These are phyloP conservation scores for Saccharomyces paradoxus DNA, from an alignment of 805 yeast genomes.

Conservation along the genomic window DNA sequence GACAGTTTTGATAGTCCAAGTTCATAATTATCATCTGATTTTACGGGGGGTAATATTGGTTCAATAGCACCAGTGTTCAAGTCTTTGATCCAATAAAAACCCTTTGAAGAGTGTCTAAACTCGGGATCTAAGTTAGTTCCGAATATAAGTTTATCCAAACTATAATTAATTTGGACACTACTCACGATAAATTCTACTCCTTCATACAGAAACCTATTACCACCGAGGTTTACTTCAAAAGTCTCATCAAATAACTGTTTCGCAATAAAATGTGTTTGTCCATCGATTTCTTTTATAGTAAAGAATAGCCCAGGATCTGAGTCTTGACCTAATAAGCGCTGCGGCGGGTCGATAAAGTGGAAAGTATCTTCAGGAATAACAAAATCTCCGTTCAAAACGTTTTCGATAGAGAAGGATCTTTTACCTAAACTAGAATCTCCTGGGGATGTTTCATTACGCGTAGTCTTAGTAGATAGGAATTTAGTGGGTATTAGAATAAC, in stretches of 20 bases:
- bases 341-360: conserved; percentile 23
- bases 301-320: conserved; percentile 41
- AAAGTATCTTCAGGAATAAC: conserved; percentile 15
- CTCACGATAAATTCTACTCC: conserved; percentile 36
- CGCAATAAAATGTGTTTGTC: conserved; percentile 16
- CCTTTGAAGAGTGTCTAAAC: conserved; percentile 65
- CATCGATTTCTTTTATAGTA: conserved; percentile 11
- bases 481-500: background rate
- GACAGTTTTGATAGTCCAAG: conserved; percentile 22
- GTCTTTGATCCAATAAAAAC: conserved; percentile 56
- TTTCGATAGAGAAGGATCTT: conserved; percentile 15
- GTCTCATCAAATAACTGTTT: conserved; percentile 27
- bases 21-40: conserved; percentile 5
- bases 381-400: conserved; percentile 23
- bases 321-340: conserved; percentile 13
- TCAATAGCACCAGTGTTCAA: conserved; percentile 30
- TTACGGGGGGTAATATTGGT: conserved; percentile 23
- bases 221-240: conserved; percentile 18
- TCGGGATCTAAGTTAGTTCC: conserved; percentile 41
- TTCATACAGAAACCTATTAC: conserved; percentile 34
- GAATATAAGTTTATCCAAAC: conserved; percentile 45
- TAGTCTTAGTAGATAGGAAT: background rate
- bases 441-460: conserved; percentile 1
- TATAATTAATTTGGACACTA: conserved; percentile 37
- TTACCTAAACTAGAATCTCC: background rate